Evolutionary conservation across 2,329 filamentous ascomycete species (phyloP).

Genomic region (Trichophyton verrucosum): DNA sequence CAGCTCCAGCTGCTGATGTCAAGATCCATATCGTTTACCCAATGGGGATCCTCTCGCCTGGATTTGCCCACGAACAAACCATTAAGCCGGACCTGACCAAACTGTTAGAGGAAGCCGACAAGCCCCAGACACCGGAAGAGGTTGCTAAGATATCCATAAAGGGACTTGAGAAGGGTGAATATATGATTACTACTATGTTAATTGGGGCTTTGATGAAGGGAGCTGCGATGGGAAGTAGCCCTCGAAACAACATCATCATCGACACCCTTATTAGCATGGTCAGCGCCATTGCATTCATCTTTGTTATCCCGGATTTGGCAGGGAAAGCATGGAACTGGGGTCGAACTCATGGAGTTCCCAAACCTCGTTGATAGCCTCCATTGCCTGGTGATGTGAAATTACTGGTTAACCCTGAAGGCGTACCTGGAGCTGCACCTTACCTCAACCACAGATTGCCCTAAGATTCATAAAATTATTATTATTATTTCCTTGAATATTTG

Average conservation of each 20-base stretch:
- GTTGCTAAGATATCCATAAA: conserved; percentile 59
- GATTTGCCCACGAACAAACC: conserved; percentile 60
- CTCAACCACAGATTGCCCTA: not conserved
- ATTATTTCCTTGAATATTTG: not conserved
- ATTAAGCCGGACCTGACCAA: conserved; percentile 71
- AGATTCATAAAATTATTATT: not conserved
- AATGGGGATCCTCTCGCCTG: conserved; percentile 67
- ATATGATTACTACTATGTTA: conserved; percentile 63
- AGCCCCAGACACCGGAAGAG: conserved; percentile 61
- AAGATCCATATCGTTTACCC: conserved; percentile 73
- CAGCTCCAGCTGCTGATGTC: conserved; percentile 50
- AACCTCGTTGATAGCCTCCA: not conserved
- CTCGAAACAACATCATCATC: conserved; percentile 40
- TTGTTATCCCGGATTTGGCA: conserved; percentile 46
- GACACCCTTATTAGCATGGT: conserved; percentile 46
- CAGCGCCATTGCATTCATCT: conserved; percentile 42
- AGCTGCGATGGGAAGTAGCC: conserved; percentile 39
- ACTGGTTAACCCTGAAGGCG: not conserved
- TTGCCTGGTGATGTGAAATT: not conserved
- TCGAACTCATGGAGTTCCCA: conserved; percentile 39
- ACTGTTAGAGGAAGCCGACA: conserved; percentile 70
- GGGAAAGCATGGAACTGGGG: conserved; percentile 47
- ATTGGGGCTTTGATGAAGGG: conserved; percentile 62
- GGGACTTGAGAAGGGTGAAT: conserved; percentile 68
- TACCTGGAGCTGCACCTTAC: too few relatives aligned